A percentile compares a stretch with the other conserved stretches of the same genome.
These are phyloP conservation scores for Fusarium proliferatum DNA, from an alignment of 2,329 filamentous ascomycete genomes.

Conservation along the genomic window DNA sequence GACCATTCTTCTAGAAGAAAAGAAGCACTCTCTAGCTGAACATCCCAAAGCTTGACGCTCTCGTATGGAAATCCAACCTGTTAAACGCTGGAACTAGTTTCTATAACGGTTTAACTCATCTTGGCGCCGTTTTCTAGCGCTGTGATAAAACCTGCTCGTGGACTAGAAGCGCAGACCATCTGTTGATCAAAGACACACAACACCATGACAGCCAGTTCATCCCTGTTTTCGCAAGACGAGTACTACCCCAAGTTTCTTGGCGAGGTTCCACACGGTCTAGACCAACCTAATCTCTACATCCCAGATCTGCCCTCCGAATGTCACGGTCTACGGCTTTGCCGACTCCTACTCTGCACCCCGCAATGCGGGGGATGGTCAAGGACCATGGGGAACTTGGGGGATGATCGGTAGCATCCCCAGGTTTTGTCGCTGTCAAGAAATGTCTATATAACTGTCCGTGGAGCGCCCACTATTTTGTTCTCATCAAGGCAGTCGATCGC, in stretches of 20 bases:
- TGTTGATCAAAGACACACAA: background rate
- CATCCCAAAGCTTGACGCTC: background rate
- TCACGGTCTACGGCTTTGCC: background rate
- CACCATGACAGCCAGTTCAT: background rate
- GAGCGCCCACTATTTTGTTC: background rate
- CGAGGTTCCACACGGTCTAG: conserved; percentile 14
- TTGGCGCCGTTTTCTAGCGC: conserved; percentile 23
- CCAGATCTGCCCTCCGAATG: conserved; percentile 11
- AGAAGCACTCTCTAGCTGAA: background rate
- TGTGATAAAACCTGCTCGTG: background rate
- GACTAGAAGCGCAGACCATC: conserved; percentile 3
- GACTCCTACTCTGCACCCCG: conserved; percentile 25
- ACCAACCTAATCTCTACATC: conserved; percentile 32
- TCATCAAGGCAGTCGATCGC: conserved; percentile 30
- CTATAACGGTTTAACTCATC: background rate
- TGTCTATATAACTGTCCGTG: conserved; percentile 25
- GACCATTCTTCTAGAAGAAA: conserved; percentile 13
- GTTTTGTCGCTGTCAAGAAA: background rate
- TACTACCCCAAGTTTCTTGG: conserved; percentile 8
- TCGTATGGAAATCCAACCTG: background rate
- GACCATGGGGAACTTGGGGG: background rate
- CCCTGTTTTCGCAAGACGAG: background rate
- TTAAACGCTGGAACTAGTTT: background rate
- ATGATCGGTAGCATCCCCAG: background rate
- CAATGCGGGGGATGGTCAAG: conserved; percentile 23